Evolutionary conservation across 1,139 yeast genomes (phyloP).

Genomic region (Eremothecium cymbalariae): DNA sequence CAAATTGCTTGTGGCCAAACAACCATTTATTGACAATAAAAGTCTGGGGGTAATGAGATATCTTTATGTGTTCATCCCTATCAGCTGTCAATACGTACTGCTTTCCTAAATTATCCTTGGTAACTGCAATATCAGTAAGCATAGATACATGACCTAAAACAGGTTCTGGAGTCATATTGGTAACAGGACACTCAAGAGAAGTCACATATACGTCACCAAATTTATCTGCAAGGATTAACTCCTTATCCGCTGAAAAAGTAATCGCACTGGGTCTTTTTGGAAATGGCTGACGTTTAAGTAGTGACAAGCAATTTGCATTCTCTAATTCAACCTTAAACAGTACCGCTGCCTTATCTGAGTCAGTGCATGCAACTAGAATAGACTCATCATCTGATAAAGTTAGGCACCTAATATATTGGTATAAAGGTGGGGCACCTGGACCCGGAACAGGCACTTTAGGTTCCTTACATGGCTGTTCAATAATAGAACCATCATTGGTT

Average conservation of each 20-base stretch:
- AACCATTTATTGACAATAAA: constrained; percentile 73
- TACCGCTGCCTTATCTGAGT: constrained; percentile 74
- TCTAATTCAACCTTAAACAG: constrained; percentile 42
- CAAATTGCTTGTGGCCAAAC: constrained; percentile 81
- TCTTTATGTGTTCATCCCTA: constrained; percentile 90
- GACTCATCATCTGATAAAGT: constrained; percentile 45
- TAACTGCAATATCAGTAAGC: constrained; percentile 66
- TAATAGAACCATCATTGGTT: constrained; percentile 29
- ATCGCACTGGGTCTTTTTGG: constrained; percentile 88
- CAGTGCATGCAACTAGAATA: constrained; percentile 62
- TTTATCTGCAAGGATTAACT: constrained; percentile 79
- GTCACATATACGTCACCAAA: constrained; percentile 88
- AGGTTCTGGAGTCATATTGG: constrained; percentile 39
- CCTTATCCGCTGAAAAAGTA: constrained; percentile 47
- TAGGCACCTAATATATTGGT: constrained; percentile 58
- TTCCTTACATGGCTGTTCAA: constrained; percentile 32
- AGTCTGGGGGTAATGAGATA: constrained; percentile 75
- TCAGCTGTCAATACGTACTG: constrained; percentile 71
- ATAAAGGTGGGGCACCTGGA: constrained; percentile 57
- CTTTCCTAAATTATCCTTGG: constrained; percentile 34
- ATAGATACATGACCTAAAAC: constrained; percentile 93
- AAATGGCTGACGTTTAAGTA: constrained; percentile 63
- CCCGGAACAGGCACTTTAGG: constrained; percentile 58
- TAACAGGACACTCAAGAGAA: constrained; percentile 31
- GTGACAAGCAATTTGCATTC: constrained; percentile 35